These are phyloP conservation scores for Hermanozyma aechmeae DNA, from an alignment of 805 yeast species.

Conservation along the genomic window DNA sequence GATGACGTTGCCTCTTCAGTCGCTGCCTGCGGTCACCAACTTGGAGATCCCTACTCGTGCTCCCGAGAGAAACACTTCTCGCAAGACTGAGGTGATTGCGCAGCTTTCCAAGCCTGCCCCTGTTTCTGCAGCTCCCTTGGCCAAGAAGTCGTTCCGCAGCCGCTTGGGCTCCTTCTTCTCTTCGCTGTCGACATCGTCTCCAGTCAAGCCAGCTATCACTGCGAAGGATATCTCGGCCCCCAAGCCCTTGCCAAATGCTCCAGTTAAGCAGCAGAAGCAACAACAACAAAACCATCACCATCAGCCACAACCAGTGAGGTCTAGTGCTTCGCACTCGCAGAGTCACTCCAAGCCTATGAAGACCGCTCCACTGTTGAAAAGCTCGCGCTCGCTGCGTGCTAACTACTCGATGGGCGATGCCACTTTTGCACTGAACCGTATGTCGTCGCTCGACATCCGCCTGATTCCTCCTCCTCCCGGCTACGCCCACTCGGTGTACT, in stretches of 20 bases:
- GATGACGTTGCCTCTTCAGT: slow-evolving; percentile 3
- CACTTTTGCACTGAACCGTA: slow-evolving; percentile 4
- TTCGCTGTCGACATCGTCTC: slow-evolving; percentile 1
- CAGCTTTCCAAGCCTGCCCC: slow-evolving; percentile 16
- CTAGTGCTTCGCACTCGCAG: no score
- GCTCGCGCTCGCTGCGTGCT: no score
- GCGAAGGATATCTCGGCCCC: slow-evolving; percentile 5
- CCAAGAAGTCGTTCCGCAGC: slow-evolving; percentile 2
- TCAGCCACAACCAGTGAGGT: no score
- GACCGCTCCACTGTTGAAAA: no score
- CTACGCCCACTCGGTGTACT: slow-evolving; percentile 6
- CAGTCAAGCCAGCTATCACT: background rate
- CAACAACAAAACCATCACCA: no score
- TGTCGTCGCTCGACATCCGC: slow-evolving; percentile 8
- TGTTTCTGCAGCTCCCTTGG: slow-evolving; percentile 10
- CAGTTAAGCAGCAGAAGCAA: no score
- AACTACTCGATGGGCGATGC: slow-evolving; percentile 3
- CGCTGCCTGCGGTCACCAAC: no score
- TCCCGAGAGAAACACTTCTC: no score
- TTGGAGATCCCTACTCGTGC: no score
- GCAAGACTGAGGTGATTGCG: slow-evolving; percentile 6
- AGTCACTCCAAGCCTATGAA: no score
- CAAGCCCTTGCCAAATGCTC: no score
- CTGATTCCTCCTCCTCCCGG: slow-evolving; percentile 2
- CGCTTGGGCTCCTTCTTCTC: slow-evolving; percentile 4